A percentile compares a stretch with the other conserved stretches of the same genome.
phyloP scores from a whole-genome alignment of 2,329 filamentous ascomycete species.

The Alternaria sp. region DNA sequence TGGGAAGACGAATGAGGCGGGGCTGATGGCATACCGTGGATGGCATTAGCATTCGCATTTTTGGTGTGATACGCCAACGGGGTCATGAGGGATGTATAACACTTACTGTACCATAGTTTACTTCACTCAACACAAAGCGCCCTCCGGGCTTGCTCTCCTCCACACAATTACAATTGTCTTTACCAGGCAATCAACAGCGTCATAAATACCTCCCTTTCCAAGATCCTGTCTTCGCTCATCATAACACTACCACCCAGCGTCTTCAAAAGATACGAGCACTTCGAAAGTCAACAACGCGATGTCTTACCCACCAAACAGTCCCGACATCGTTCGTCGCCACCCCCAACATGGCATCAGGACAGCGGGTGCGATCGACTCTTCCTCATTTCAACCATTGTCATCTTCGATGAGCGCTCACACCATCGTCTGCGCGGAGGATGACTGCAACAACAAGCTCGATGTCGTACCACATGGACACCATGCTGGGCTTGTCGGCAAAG shows the following conservation, averaged over 20 bases:
- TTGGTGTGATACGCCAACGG: not conserved
- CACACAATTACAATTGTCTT: not conserved
- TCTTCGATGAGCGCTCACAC: not conserved
- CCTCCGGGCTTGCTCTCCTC: not conserved
- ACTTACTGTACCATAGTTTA: not conserved
- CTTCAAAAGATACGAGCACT: not conserved
- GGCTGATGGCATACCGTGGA: not conserved
- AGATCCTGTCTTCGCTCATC: not conserved
- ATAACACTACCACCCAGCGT: not conserved
- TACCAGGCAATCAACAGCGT: not conserved
- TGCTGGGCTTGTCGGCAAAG: not conserved
- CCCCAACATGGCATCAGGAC: slow-evolving; percentile 5
- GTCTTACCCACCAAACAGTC: slow-evolving; percentile 4
- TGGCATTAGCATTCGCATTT: not conserved
- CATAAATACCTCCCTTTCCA: not conserved
- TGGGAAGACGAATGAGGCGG: not conserved
- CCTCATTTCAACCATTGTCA: not conserved
- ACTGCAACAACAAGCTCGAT: not conserved
- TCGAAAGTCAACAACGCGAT: not conserved
- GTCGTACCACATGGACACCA: not conserved
- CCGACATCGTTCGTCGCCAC: not conserved
- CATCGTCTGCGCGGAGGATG: not conserved
- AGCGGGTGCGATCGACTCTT: not conserved
- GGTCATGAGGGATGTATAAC: not conserved
- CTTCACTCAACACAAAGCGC: not conserved